Conservation (phyloP, 441 rosid species). For the Gossypium schwendimanii region DNA sequence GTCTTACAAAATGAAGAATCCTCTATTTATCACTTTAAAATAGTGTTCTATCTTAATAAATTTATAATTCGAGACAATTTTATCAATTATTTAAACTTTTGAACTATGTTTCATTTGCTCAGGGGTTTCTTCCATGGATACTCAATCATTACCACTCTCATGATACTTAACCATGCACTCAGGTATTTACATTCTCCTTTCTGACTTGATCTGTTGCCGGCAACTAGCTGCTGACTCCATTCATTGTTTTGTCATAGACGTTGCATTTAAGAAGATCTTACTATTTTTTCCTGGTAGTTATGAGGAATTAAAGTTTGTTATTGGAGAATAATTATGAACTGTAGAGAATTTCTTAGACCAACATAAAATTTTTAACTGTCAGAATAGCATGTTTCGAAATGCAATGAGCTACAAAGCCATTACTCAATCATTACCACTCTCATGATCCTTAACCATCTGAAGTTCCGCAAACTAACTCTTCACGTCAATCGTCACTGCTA, state of each 20-base stretch:
- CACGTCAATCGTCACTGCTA: neutral
- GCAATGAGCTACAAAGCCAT: neutral
- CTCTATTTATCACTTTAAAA: neutral
- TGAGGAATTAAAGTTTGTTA: neutral
- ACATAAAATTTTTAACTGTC: neutral
- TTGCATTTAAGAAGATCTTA: neutral
- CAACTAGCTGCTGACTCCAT: slow-evolving; percentile 7
- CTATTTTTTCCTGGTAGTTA: neutral
- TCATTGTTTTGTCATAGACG: neutral
- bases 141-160: slow-evolving; percentile 64
- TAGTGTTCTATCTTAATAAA: neutral
- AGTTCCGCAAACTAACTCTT: neutral
- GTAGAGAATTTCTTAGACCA: neutral
- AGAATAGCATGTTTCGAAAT: neutral
- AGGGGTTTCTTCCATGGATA: slow-evolving; percentile 99
- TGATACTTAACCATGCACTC: slow-evolving; percentile 95
- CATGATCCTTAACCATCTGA: slow-evolving; percentile 80
- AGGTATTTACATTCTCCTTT: slow-evolving; percentile 42
- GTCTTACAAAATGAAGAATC: neutral
- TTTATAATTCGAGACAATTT: neutral
- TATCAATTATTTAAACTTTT: slow-evolving; percentile 9
- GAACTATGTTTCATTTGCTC: slow-evolving; percentile 16
- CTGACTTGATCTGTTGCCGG: neutral
- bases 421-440: slow-evolving; percentile 66
- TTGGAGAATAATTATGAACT: neutral